Evolutionary conservation across 306 rosid species (phyloP), one percentile per base, ranked within the genome.

Genomic region (Hippophae rhamnoides): DNA sequence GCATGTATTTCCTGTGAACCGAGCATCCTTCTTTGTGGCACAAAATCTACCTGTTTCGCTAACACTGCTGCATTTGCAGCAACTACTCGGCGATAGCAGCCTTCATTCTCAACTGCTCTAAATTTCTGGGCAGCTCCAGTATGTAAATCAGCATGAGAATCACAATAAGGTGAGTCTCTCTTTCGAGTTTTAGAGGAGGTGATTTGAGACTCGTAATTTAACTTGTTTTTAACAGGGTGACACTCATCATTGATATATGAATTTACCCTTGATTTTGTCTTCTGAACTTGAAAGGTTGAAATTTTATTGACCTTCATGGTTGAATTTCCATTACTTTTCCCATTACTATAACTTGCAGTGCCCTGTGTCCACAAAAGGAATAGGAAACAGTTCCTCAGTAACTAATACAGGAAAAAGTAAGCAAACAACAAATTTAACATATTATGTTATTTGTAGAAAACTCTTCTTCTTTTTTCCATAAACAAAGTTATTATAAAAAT

Each of bases 41-140:
- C 76, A 78, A 76, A 89, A 80, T 82, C 87, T 82, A 82, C 96
- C 87, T 80, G 83, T 72, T 79, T 82, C 12, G 54, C 67, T 66
- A 73, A 67, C 13, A 56, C 55, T n/a, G 62, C 59, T 47, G 75
- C 59, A 23, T 72, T 26, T 56, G 61, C 64, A 43, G 66, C 45
- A 67, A 65, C 56, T 47, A 65, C 11, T 60, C 65, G 66, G 60
- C 66, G 75, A 56, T 10, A 44, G 66, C 53, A 84, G 60, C 68
- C 66, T 66, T 49, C 72, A 52, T 66, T 76, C 71, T 63, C 67
- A 63, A 81, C 44, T 53, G 62, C 76, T 69, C 90, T 85, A 73
- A 56, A 46, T 70, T 82, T 88, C 38, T 31, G 38, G 38, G 38
- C 3, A 31, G 5, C 3, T 52, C 69, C 74, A 51, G 87, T 78